A percentile compares a stretch with the other conserved stretches of the same genome.
These are phyloP conservation scores for Podosphaera fusca DNA, from an alignment of 2,329 filamentous ascomycete species.

Conservation along the genomic window DNA sequence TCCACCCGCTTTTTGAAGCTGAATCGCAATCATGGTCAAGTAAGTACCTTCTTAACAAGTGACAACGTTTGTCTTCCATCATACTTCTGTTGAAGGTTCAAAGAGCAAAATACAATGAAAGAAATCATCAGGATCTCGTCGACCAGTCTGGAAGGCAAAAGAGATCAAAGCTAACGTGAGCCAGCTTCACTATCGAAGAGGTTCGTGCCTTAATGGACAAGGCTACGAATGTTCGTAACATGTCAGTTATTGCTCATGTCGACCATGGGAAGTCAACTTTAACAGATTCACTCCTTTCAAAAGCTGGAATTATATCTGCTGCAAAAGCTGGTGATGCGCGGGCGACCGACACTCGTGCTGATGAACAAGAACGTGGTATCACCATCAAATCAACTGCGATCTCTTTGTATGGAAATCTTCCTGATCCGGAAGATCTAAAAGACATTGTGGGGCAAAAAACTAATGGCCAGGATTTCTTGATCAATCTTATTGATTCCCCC, in stretches of 20 bases:
- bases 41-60: slow-evolving; percentile 33
- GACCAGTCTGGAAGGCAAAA: slow-evolving; percentile 13
- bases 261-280: slow-evolving; percentile 99
- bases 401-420: slow-evolving; percentile 77
- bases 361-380: slow-evolving; percentile 99
- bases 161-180: slow-evolving; percentile 4
- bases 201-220: slow-evolving; percentile 61
- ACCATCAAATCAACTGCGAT: slow-evolving; percentile 99
- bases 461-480: slow-evolving; percentile 89
- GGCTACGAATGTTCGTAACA: slow-evolving; percentile 65
- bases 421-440: slow-evolving; percentile 69
- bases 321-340: slow-evolving; percentile 90
- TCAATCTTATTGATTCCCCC: slow-evolving; percentile 99
- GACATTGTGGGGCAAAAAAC: slow-evolving; percentile 77
- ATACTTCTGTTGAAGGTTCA: background rate
- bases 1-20: slow-evolving; percentile 22
- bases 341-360: slow-evolving; percentile 88
- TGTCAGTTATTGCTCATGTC: slow-evolving; percentile 99
- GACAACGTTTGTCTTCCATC: background rate
- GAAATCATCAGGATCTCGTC: slow-evolving; percentile 21
- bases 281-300: slow-evolving; percentile 96
- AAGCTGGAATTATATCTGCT: slow-evolving; percentile 97
- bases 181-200: slow-evolving; percentile 96
- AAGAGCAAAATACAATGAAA: slow-evolving; percentile 2
- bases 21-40: slow-evolving; percentile 98